A percentile compares a stretch with the other conserved stretches of the same genome.
phyloP scores from a whole-genome alignment of 2,329 filamentous ascomycete genomes.

The Fusarium neocosmosporiellum region DNA sequence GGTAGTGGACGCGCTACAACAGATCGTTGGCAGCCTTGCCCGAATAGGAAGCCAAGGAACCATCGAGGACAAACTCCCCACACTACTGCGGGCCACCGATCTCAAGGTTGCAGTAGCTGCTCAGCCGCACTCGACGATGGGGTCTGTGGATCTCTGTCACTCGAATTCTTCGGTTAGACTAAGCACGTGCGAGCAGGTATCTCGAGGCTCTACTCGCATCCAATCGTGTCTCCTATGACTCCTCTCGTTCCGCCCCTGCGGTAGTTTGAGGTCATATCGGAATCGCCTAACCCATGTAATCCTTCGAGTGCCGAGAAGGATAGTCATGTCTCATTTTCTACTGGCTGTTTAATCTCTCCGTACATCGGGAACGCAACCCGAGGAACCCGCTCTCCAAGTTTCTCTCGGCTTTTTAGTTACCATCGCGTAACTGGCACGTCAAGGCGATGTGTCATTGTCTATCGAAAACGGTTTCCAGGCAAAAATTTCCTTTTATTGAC shows the following conservation, averaged over 20 bases:
- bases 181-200: not conserved
- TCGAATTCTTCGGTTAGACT: not conserved
- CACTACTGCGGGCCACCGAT: not conserved
- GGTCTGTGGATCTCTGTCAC: not conserved
- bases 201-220: not conserved
- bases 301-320: not conserved
- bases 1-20: not conserved
- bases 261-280: not conserved
- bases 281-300: not conserved
- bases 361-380: not conserved
- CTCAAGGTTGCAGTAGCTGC: not conserved
- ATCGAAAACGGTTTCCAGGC: not conserved
- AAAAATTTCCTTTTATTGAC: not conserved
- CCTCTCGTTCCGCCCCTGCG: not conserved
- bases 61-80: not conserved
- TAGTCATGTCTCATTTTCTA: not conserved
- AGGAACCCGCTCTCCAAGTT: not conserved
- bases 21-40: not conserved
- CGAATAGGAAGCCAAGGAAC: conserved; percentile 2
- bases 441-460: not conserved
- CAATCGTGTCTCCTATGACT: not conserved
- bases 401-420: not conserved
- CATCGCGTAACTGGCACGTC: not conserved
- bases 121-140: not conserved
- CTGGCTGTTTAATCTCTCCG: not conserved